Evolutionary conservation across 306 rosid genomes (phyloP).

Genomic region (Lathyrus sativus): DNA sequence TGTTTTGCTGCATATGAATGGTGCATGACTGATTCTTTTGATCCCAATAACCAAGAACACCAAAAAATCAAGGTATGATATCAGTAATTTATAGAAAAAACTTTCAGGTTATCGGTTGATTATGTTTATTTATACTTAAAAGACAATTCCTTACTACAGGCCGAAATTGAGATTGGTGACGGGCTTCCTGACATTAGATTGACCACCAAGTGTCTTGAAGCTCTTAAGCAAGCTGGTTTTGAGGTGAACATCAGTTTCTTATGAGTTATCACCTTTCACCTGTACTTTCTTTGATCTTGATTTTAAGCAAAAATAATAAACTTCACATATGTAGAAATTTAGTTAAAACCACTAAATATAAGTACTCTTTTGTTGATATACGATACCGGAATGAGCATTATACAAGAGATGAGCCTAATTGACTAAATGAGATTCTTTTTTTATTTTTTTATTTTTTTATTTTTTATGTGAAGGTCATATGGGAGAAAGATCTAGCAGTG

Average conservation of each 20-base stretch:
- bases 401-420: slow-evolving; percentile 9
- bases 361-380: too few species aligned
- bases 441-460: neutral
- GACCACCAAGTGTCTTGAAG: slow-evolving; percentile 84
- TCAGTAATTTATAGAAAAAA: slow-evolving; percentile 10
- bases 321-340: too few species aligned
- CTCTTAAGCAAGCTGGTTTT: slow-evolving; percentile 91
- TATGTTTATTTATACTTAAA: slow-evolving; percentile 21
- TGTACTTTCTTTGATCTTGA: too few species aligned
- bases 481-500: slow-evolving; percentile 81
- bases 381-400: too few species aligned
- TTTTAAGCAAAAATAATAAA: too few species aligned
- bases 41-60: slow-evolving; percentile 74
- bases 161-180: slow-evolving; percentile 91
- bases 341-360: too few species aligned
- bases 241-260: slow-evolving; percentile 60
- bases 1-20: slow-evolving; percentile 94
- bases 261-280: slow-evolving; percentile 22
- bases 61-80: slow-evolving; percentile 74
- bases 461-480: slow-evolving; percentile 59
- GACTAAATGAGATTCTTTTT: neutral
- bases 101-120: neutral
- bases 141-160: slow-evolving; percentile 50
- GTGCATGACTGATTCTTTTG: slow-evolving; percentile 93
- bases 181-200: slow-evolving; percentile 94